Evolutionary conservation across 2,329 filamentous ascomycete genomes (phyloP).

Genomic region (Lasiodiplodia theobromae): DNA sequence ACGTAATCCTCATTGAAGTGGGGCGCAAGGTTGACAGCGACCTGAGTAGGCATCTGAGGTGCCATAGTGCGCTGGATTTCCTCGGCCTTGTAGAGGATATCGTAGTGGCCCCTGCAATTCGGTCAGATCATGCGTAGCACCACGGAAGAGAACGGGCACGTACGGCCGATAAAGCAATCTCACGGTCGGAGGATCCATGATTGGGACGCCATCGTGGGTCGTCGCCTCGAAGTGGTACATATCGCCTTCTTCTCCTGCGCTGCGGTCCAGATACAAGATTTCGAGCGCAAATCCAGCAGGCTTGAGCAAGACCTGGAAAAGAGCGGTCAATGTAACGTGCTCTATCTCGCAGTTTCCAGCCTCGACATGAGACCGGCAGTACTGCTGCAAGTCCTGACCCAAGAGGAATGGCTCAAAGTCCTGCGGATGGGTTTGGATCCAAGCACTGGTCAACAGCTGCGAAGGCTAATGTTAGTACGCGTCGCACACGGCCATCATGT

Average conservation of each 20-base stretch:
- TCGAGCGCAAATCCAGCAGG: conserved; percentile 81
- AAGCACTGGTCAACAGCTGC: conserved; percentile 82
- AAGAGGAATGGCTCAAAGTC: conserved; percentile 76
- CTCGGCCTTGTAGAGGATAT: conserved; percentile 81
- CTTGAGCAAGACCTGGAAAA: conserved; percentile 81
- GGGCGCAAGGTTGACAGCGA: conserved; percentile 36
- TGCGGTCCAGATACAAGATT: conserved; percentile 90
- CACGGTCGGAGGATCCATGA: conserved; percentile 66
- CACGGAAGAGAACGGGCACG: conserved; percentile 41
- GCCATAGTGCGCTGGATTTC: conserved; percentile 49
- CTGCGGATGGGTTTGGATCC: conserved; percentile 76
- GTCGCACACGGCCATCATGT: conserved; percentile 21
- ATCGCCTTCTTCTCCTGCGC: conserved; percentile 77
- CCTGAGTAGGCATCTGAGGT: conserved; percentile 42
- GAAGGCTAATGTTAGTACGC: conserved; percentile 29
- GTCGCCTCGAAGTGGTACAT: conserved; percentile 67
- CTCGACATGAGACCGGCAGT: conserved; percentile 75
- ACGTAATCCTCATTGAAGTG: conserved; percentile 46
- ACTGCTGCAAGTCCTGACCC: conserved; percentile 65
- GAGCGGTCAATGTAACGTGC: conserved; percentile 79
- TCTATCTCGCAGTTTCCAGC: conserved; percentile 85
- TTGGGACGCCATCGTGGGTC: conserved; percentile 52
- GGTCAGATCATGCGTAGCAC: conserved; percentile 34
- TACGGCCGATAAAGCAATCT: conserved; percentile 72
- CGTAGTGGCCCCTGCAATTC: conserved; percentile 77